Conservation (phyloP, 768 basidiomycete genomes). For the Melanogaster broomeanus region DNA sequence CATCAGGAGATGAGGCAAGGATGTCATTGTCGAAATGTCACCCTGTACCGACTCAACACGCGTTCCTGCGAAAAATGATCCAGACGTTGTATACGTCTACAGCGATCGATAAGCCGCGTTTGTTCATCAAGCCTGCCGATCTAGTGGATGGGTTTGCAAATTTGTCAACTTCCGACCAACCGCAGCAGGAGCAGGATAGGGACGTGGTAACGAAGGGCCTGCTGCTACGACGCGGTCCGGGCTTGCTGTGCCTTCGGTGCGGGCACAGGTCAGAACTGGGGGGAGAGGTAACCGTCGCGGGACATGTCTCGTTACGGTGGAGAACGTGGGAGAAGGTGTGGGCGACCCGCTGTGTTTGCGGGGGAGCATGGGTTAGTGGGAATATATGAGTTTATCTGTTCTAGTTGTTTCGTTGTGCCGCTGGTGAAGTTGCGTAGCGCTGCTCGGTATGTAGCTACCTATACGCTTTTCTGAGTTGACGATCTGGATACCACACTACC, state of each 20-base stretch:
- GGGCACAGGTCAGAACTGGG: constrained; percentile 55
- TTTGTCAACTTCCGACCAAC: constrained; percentile 37
- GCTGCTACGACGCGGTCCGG: constrained; percentile 40
- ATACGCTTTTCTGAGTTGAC: no score
- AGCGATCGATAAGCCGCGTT: constrained; percentile 60
- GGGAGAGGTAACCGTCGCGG: constrained; percentile 28
- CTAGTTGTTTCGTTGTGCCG: neutral
- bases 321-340: constrained; percentile 66
- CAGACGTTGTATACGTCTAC: constrained; percentile 47
- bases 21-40: constrained; percentile 60
- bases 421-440: no score
- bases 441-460: no score
- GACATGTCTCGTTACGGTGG: constrained; percentile 49
- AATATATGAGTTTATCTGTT: constrained; percentile 6
- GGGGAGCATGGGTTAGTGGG: constrained; percentile 56
- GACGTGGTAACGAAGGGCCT: constrained; percentile 70
- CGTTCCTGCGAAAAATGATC: constrained; percentile 44
- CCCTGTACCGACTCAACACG: constrained; percentile 49
- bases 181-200: constrained; percentile 40
- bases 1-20: constrained; percentile 50
- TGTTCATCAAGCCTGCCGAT: constrained; percentile 74
- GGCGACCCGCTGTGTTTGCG: constrained; percentile 66
- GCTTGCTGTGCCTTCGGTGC: constrained; percentile 61
- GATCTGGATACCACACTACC: no score
- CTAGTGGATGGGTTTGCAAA: constrained; percentile 63